Base-by-base conservation (phyloP, 2,329 filamentous ascomycete genomes). In the Akanthomyces uredinophilus region DNA sequence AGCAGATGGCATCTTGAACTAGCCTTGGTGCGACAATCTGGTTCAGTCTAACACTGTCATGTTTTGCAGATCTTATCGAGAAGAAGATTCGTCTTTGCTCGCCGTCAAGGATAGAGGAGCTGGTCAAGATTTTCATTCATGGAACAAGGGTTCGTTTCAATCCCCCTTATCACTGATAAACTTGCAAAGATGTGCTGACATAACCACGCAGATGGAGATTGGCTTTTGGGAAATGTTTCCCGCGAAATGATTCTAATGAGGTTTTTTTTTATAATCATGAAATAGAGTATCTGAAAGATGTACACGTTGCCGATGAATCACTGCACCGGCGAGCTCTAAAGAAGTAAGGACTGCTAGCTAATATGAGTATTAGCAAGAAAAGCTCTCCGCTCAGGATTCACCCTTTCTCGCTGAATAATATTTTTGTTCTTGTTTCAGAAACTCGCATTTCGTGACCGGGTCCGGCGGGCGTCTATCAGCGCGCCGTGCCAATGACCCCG, bases 81-180 rank as follows among this genome's bases (percentile, higher is more conserved):
- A 83, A 85, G 67, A 83, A 92, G 70, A 87, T 90, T 18, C 77
- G 82, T n/a, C 77, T 86, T 54, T 89, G 94, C 67, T 93, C 91
- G 2, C 86, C 89, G 0, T 80, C 79, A 43, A 81, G 92, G 49
- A 84, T 97, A 63, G 92, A 96, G 68, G 89, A 96, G 71, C 77
- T 98, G 55, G 86, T 94, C 51, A 81, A 84, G 66, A 91, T 97
- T 56, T 97, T 97, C 70, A 85, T 92, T 52, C 89, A 92, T 68
- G 91, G 89, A n/a, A 96, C 92, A 18, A 90, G 88, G 79, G 90
- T 91, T 73, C 75, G 82, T 71, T 53, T 37, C 3, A 37, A 37
- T 18, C 18, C 35, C 50, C 16, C 50, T 3, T 35, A 35, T 11
- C 11, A 5, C 27, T 29, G 27, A 29, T 6, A 11, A n/a, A 44